Conservation (phyloP, 1,284 basidiomycete species). For the Sanghuangporus baumii region DNA sequence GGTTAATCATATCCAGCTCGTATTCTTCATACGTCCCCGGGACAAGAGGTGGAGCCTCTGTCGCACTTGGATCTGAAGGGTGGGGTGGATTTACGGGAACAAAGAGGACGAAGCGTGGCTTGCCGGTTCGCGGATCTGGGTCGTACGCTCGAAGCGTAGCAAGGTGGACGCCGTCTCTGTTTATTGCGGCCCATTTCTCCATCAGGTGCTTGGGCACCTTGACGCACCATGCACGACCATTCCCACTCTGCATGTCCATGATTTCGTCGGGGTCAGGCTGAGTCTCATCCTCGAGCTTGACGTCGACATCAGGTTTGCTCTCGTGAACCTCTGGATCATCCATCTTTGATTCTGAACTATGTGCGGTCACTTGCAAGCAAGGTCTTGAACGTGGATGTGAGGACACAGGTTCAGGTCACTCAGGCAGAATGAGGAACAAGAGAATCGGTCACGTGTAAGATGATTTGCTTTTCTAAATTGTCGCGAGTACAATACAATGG, state of each 20-base stretch:
- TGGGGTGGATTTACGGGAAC: slow-evolving; percentile 47
- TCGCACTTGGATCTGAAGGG: slow-evolving; percentile 16
- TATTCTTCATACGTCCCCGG: slow-evolving; percentile 48
- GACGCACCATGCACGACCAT: slow-evolving; percentile 73
- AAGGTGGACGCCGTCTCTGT: slow-evolving; percentile 59
- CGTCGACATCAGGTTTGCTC: slow-evolving; percentile 54
- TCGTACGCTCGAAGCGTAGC: slow-evolving; percentile 72
- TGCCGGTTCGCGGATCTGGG: slow-evolving; percentile 34
- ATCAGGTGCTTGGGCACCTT: slow-evolving; percentile 71
- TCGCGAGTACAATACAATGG: too few species aligned
- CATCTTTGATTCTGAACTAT: slow-evolving; percentile 27
- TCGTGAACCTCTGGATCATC: slow-evolving; percentile 45
- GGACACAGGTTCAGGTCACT: background rate
- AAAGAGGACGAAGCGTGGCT: slow-evolving; percentile 61
- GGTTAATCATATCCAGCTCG: slow-evolving; percentile 74
- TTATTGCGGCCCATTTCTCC: slow-evolving; percentile 61
- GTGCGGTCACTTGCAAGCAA: background rate
- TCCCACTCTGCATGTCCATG: slow-evolving; percentile 65
- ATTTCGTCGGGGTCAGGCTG: slow-evolving; percentile 74
- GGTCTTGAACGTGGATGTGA: background rate
- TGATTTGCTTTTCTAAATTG: too few species aligned
- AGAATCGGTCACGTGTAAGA: too few species aligned
- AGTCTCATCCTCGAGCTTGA: slow-evolving; percentile 47
- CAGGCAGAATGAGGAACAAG: too few species aligned
- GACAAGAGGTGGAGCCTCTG: slow-evolving; percentile 28